Conservation (phyloP, 495 filamentous ascomycete species). For the Letharia columbiana region DNA sequence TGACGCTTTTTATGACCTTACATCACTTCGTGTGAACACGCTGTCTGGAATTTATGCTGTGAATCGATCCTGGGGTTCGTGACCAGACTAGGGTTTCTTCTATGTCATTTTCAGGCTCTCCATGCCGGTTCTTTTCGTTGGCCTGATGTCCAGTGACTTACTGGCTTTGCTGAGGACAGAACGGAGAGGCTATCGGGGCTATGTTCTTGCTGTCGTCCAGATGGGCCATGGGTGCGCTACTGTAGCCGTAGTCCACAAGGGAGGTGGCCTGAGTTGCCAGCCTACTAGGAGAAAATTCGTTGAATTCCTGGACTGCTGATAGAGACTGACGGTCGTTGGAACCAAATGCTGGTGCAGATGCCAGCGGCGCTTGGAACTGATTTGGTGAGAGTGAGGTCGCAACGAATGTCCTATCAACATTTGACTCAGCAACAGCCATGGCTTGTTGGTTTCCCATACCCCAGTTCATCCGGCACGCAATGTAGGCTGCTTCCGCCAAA, state of each 20-base stretch:
- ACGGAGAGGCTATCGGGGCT: background rate
- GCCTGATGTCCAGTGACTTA: background rate
- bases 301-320: background rate
- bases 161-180: background rate
- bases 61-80: background rate
- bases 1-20: background rate
- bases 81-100: background rate
- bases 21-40: background rate
- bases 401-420: background rate
- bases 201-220: background rate
- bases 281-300: background rate
- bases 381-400: background rate
- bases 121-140: background rate
- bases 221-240: background rate
- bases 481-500: background rate
- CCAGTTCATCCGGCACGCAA: background rate
- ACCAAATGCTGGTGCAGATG: background rate
- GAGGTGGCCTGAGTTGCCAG: background rate
- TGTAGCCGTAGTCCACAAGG: background rate
- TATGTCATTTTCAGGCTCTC: background rate
- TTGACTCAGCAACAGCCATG: background rate
- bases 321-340: background rate
- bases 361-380: background rate
- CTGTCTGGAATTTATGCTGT: background rate
- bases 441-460: background rate